Conservation (phyloP, 768 basidiomycete genomes). For the Fomitopsis pulvina region DNA sequence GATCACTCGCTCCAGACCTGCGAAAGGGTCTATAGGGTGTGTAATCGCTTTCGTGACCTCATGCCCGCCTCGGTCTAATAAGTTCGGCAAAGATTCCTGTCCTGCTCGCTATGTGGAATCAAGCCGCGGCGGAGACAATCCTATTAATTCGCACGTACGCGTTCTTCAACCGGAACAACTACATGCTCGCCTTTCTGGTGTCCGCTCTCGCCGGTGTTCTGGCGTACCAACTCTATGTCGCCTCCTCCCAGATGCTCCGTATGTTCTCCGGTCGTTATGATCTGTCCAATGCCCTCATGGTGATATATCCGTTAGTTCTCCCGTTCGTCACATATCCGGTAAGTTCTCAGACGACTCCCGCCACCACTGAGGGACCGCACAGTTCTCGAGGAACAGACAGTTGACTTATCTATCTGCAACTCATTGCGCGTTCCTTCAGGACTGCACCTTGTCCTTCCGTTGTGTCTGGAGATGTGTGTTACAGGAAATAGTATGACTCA, state of each 20-base stretch:
- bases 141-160: conserved; percentile 81
- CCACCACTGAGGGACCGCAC: no score
- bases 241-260: conserved; percentile 74
- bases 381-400: no score
- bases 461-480: not conserved
- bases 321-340: conserved; percentile 32
- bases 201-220: conserved; percentile 66
- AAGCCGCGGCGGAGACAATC: conserved; percentile 77
- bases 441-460: not conserved
- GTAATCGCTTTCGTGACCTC: not conserved
- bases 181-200: conserved; percentile 57
- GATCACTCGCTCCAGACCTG: conserved; percentile 62
- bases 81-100: conserved; percentile 57
- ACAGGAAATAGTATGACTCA: not conserved
- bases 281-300: conserved; percentile 30
- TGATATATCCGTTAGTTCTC: conserved; percentile 46
- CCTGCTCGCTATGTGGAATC: conserved; percentile 81
- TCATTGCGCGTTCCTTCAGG: conserved; percentile 1
- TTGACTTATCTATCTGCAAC: not conserved
- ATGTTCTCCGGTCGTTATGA: conserved; percentile 19
- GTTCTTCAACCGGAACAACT: conserved; percentile 75
- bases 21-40: conserved; percentile 63
- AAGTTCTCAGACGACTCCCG: no score
- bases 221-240: conserved; percentile 77
- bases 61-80: not conserved